Evolutionary conservation across 139 green algal species (phyloP), one percentile per base, ranked within the genome.

Genomic region (Chlamydomonas sp.): DNA sequence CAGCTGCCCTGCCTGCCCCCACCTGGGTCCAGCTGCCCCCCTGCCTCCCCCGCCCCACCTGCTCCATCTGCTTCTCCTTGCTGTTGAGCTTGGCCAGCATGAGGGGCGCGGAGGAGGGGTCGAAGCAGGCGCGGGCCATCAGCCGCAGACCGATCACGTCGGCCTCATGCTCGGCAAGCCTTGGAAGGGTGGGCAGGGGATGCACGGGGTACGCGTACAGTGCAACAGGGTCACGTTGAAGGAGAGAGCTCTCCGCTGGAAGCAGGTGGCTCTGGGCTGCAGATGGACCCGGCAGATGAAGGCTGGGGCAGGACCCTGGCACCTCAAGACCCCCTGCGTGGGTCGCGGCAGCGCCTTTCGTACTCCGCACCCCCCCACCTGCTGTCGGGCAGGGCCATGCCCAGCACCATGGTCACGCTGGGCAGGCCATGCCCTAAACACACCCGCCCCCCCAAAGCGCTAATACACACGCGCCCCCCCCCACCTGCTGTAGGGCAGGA

Each of bases 91-190:
- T 93, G 58, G 89, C 73, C 66, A 95, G 89, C 92, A 95, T 94
- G 72, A 31, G 81, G 59, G 91, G 66, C 59, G 92, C 93, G 64
- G 93, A 92, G 1, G 61, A 58, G 3, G 96, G 95, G 89, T 97
- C 88, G 84, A 94, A 97, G 88, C 96, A 98, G 1, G 95, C 94
- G 58, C 90, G 80, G 7, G 95, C 95, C 79, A 96, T 93, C 64
- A 97, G 88, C 49, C 92, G 88, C 10, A 97, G 86, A 6, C 96
- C 96, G 61, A 98, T 98, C 0, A 90, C 63, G 87, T 98, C 96
- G 9, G 96, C 96, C 90, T 98, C 96, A 18, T 91, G 93, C 92
- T 98, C 96, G 17, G 85, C 87, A 72, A 91, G 92, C 67, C 95
- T 94, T 81, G n/a, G n/a, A n/a, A 62, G 20, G 71, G 20, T 20